Evolutionary conservation across 352 stramenopile genomes (phyloP).

Genomic region (Pythium phragmitis): DNA sequence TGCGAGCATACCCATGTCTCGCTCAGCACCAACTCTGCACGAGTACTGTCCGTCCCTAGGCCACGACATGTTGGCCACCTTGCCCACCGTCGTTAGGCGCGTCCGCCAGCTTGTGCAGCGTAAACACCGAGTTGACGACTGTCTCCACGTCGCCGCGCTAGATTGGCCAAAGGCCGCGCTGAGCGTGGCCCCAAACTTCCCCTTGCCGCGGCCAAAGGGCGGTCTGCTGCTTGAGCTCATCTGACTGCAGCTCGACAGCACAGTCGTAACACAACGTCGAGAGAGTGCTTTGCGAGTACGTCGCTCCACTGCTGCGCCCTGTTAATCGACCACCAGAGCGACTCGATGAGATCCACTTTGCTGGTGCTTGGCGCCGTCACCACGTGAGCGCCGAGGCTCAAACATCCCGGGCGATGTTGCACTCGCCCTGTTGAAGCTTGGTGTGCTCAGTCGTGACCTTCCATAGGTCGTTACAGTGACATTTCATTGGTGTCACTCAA

Average conservation of each 20-base stretch:
- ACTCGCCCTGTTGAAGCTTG: constrained; percentile 18
- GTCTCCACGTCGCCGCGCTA: constrained; percentile 33
- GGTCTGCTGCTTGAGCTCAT: constrained; percentile 33
- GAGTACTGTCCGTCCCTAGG: no score
- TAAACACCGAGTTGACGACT: constrained; percentile 36
- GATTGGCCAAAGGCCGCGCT: constrained; percentile 24
- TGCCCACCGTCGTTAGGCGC: constrained; percentile 32
- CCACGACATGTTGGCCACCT: neutral
- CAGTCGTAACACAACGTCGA: constrained; percentile 26
- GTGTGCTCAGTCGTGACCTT: neutral
- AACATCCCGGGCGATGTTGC: constrained; percentile 33
- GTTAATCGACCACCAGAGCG: constrained; percentile 44
- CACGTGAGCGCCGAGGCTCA: constrained; percentile 17
- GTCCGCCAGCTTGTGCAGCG: constrained; percentile 41
- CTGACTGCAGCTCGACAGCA: constrained; percentile 24
- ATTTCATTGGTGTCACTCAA: constrained; percentile 6
- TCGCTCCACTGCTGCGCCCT: constrained; percentile 38
- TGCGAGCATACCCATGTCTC: no score
- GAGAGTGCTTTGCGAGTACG: constrained; percentile 16
- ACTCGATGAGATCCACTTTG: constrained; percentile 35
- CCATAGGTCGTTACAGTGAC: no score
- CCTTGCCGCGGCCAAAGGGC: constrained; percentile 40
- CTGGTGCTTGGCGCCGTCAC: constrained; percentile 32
- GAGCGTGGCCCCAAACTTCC: constrained; percentile 46
- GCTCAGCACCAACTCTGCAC: no score